phyloP scores from a whole-genome alignment of 2,329 filamentous ascomycete genomes.

The Claviceps citrina region DNA sequence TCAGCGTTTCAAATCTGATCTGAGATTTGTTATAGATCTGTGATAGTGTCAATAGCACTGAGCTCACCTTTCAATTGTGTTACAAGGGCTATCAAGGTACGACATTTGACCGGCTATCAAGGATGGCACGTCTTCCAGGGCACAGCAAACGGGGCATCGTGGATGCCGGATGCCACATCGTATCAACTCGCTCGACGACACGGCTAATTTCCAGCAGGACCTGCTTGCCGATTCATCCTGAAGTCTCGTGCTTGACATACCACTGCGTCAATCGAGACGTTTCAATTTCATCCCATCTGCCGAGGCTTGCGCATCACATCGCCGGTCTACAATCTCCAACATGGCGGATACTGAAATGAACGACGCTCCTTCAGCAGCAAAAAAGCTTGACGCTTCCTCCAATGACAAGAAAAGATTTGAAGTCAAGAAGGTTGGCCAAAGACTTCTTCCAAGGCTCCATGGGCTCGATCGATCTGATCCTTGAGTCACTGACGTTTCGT shows the following conservation, averaged over 20 bases:
- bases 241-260: neutral
- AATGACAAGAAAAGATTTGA: slow-evolving; percentile 85
- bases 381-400: slow-evolving; percentile 31
- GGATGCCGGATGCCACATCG: neutral
- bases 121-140: neutral
- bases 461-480: neutral
- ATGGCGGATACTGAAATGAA: slow-evolving; percentile 98
- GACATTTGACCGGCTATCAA: neutral
- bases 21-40: neutral
- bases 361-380: slow-evolving; percentile 53
- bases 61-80: neutral
- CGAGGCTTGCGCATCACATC: neutral
- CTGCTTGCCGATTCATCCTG: neutral
- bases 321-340: slow-evolving; percentile 1
- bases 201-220: neutral
- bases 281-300: neutral
- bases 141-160: neutral
- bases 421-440: slow-evolving; percentile 72
- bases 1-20: neutral
- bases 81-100: slow-evolving; percentile 2
- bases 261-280: neutral
- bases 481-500: slow-evolving; percentile 1
- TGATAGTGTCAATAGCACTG: neutral
- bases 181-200: neutral
- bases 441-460: neutral